phyloP scores from a whole-genome alignment of 345 rosid genomes.

The Toxicodendron radicans region DNA sequence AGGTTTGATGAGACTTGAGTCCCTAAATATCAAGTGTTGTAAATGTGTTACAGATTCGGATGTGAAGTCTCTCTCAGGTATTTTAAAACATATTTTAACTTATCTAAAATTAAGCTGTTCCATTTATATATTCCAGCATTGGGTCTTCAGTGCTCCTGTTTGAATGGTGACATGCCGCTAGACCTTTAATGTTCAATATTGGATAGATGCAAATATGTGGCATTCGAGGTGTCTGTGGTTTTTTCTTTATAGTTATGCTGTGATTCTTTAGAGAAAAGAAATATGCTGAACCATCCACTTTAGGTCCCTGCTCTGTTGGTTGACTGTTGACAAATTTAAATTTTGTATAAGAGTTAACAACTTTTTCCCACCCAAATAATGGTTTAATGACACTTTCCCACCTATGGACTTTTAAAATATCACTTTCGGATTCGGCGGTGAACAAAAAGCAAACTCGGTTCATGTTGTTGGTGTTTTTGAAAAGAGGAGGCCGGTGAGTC shows the following conservation, averaged over 20 bases:
- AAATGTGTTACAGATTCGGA: constrained; percentile 53
- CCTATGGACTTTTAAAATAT: too few species aligned
- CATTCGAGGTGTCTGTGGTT: background rate
- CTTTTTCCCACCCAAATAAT: too few species aligned
- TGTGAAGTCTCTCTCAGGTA: constrained; percentile 58
- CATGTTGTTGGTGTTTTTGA: too few species aligned
- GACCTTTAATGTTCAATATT: background rate
- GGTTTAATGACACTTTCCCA: too few species aligned
- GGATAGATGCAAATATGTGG: background rate
- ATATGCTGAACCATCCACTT: background rate
- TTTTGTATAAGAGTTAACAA: too few species aligned
- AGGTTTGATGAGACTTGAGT: constrained; percentile 57
- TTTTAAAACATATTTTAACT: background rate
- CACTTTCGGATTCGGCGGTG: too few species aligned
- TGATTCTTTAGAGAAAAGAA: background rate
- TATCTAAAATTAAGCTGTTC: background rate
- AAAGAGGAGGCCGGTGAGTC: too few species aligned
- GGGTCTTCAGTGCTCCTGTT: background rate
- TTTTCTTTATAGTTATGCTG: background rate
- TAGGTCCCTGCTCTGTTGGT: background rate
- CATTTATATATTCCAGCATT: background rate
- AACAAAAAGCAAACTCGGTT: too few species aligned
- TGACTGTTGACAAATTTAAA: background rate
- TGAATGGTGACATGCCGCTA: background rate
- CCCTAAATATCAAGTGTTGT: constrained; percentile 57